Base-by-base conservation (phyloP, 305 asterid genomes). In the Plantago coronopus region DNA sequence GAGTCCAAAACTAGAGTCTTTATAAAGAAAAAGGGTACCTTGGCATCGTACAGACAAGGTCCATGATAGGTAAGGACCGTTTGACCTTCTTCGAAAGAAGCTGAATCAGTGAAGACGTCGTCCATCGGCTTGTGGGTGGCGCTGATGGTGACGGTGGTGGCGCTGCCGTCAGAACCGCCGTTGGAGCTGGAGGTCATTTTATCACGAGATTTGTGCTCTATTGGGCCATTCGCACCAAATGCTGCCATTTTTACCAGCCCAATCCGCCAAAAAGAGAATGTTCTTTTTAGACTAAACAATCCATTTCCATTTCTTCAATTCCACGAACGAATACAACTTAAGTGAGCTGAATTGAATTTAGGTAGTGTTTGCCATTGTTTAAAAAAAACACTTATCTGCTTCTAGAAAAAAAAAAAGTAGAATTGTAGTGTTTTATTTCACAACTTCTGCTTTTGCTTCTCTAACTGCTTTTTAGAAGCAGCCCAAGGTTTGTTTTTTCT, bases 61-160 rank as follows among this genome's bases (percentile, higher is more conserved):
- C 77, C 75, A 62, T 78, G 88, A 63, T 43, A 81, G 56, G 86
- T 91, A n/a, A 89, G 79, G 67, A 89, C 97, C 44, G 17, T 60
- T 68, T 89, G 95, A 23, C 95, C 95, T 61, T 65, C 79, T 29
- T 59, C 59, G 38, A 72, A 78, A 44, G 74, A 74, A 67, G 66
- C 64, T 25, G 80, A 69, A 51, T 72, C 76, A n/a, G 54, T 46
- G 22, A 70, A 61, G 42, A 51, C 79, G 46, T 68, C 76, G 44
- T 59, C 71, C 57, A 54, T n/a, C 40, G 73, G 59, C 38, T 12
- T 68, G 20, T 60, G 54, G 68, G 67, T 17, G 61, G 62, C 50
- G 55, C 17, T 14, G 61, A 53, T 40, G 61, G 65, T 49, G 50
- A 1, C 5, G 31, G 5, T 5, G 31, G 31, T 27, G 31, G 70